Evolutionary conservation across 2,329 filamentous ascomycete genomes (phyloP), one percentile per base, ranked within the genome.

Genomic region (Ophidiomyces ophidiicola): DNA sequence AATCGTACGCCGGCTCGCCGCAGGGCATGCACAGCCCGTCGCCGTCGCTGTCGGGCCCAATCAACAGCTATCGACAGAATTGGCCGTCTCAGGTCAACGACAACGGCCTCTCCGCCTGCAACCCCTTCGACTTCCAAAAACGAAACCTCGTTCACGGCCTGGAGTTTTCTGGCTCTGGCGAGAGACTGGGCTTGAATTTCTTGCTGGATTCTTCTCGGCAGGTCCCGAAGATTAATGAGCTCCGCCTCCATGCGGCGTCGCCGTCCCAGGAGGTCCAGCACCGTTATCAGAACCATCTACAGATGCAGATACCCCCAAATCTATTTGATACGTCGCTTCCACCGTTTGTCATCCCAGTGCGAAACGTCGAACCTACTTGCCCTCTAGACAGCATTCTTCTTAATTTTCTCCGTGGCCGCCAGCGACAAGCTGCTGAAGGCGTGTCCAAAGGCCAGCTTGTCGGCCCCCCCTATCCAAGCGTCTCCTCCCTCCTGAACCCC

Each of bases 301-400:
- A n/a, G n/a, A 21, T 33, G n/a, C 32, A 30, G 8, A 12, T 34
- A 3, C 20, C 33, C n/a, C 18, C 29, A 7, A 39, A 31, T 15
- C 35, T 36, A 5, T 42, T 44, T 8, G 32, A 46, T 41, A 41
- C 49, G 30, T 46, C 51, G 36, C 42, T 55, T n/a, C 46, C 53
- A 23, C 56, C 59, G 6, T 60, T 58, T 48, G 51, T 58, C 34
- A 56, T 59, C 6, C 60, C 70, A 23, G 61, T 79, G 34, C 70
- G 68, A 44, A 83, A 85, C 51, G 67, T 72, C 14, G 57, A 68
- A 1, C 71, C 83, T 1, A 86, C 82, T 0, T 90, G 82, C 55
- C 75, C 82, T 0, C 68, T 93, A 1, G 86, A 93, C 53, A 69
- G 66, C 29, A 72, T 94, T n/a, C 70, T 93, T 31, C 70, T 88